Base-by-base conservation (phyloP, 345 rosid genomes). In the Leavenworthia alabamica region DNA sequence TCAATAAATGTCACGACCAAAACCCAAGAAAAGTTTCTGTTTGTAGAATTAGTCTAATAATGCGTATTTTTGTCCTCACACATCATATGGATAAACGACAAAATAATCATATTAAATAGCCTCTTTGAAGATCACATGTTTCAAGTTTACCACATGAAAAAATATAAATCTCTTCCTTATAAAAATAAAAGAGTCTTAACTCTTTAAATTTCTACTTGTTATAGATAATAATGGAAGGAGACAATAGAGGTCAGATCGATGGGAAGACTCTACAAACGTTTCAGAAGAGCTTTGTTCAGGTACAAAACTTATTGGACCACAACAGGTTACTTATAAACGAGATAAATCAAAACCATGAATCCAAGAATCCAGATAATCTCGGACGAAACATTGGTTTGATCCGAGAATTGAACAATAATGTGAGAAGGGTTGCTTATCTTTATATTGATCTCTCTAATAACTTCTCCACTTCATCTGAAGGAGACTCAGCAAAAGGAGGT, bases 301-400 rank as follows among this genome's bases (percentile, higher is more conserved):
- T 88, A 5, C 86, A 82, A 64, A 56, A 71, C 74, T 70, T 88
- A 15, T 70, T 85, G 65, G 93, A 88, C 75, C 85, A 80, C 68
- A 88, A 88, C 49, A 70, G 86, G 79, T 20, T 78, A 32, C 82
- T 88, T 16, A 88, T 85, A 64, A 80, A 78, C 61, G 83, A 88
- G 77, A 88, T 88, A 69, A 82, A 83, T 75, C 90, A 80, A 75
- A 88, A 88, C 44, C 93, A 85, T 43, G 93, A 88, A 57, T 85
- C 93, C 52, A 81, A 79, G 44, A 72, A 79, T 66, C 93, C 88
- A 11, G 90, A 83, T 72, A 82, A 81, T 57, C 75, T 88, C 29
- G 76, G 75, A 73, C 72, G 83, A 75, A 85, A 85, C 76, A 82
- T 85, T 39, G 83, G 86, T 67, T 70, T 88, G 58, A 88, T 88